A percentile compares a stretch with the other conserved stretches of the same genome.
These are phyloP conservation scores for Neonectria coccinea DNA, from an alignment of 2,329 filamentous ascomycete genomes.

Conservation along the genomic window DNA sequence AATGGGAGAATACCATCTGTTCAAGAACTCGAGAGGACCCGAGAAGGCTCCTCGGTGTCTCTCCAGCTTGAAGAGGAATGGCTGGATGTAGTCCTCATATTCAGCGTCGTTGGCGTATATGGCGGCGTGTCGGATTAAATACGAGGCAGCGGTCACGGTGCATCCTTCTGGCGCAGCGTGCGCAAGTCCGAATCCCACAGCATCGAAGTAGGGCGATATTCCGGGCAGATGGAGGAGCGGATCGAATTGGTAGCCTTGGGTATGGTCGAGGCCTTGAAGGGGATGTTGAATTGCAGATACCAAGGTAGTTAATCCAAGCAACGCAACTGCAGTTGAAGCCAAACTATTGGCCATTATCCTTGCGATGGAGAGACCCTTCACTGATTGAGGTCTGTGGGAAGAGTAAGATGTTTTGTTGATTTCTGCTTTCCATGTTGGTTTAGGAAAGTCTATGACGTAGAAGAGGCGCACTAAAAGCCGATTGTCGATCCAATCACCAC, in stretches of 20 bases:
- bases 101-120: slow-evolving; percentile 43
- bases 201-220: slow-evolving; percentile 44
- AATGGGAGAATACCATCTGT: slow-evolving; percentile 40
- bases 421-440: background rate
- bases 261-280: slow-evolving; percentile 34
- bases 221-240: slow-evolving; percentile 40
- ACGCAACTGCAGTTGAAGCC: slow-evolving; percentile 11
- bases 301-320: slow-evolving; percentile 8
- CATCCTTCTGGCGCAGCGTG: slow-evolving; percentile 40
- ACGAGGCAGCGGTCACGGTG: slow-evolving; percentile 37
- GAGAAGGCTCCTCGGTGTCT: slow-evolving; percentile 38
- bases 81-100: slow-evolving; percentile 42
- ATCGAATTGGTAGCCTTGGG: slow-evolving; percentile 41
- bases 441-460: slow-evolving; percentile 14
- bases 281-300: slow-evolving; percentile 34
- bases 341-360: slow-evolving; percentile 27
- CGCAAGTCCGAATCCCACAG: slow-evolving; percentile 38
- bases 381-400: background rate
- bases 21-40: slow-evolving; percentile 34
- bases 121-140: slow-evolving; percentile 40
- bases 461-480: background rate
- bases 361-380: background rate
- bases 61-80: slow-evolving; percentile 39
- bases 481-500: background rate
- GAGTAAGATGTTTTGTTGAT: background rate